Percentiles rank a stretch among this genome's conserved stretches.
phyloP scores from a whole-genome alignment of 371 early-diverging fungal species.

The Mucor piriformis region DNA sequence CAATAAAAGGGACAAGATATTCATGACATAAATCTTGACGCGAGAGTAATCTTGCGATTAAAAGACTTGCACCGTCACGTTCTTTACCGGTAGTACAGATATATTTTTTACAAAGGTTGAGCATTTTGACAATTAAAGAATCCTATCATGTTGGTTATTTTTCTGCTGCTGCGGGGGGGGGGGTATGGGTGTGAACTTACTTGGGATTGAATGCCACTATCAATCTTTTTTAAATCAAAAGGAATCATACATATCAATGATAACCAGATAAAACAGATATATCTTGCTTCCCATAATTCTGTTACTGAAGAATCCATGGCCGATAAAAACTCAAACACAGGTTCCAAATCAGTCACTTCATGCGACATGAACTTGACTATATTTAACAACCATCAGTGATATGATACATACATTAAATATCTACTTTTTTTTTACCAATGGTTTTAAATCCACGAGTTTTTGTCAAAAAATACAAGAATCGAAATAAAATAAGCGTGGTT shows the following conservation, averaged over 20 bases:
- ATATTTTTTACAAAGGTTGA: constrained; percentile 54
- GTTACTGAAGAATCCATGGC: constrained; percentile 28
- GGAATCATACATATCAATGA: constrained; percentile 91
- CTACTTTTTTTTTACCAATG: constrained; percentile 45
- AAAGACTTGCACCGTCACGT: constrained; percentile 80
- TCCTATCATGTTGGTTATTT: constrained; percentile 24
- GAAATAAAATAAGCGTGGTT: constrained; percentile 46
- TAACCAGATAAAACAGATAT: constrained; percentile 83
- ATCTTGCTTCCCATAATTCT: constrained; percentile 74
- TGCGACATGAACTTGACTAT: constrained; percentile 88
- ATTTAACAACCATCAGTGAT: no score
- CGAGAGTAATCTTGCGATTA: constrained; percentile 77
- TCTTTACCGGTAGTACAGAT: constrained; percentile 79
- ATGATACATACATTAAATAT: neutral
- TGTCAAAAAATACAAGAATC: constrained; percentile 67
- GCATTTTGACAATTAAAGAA: constrained; percentile 56
- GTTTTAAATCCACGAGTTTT: constrained; percentile 93
- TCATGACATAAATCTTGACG: constrained; percentile 53
- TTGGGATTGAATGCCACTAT: constrained; percentile 53
- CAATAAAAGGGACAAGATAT: constrained; percentile 59
- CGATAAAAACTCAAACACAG: constrained; percentile 66
- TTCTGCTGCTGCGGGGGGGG: neutral
- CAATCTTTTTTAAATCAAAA: constrained; percentile 86
- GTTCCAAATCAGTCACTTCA: constrained; percentile 88
- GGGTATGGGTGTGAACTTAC: neutral